Conservation (phyloP, 768 basidiomycete genomes). For the Kwoniella newhampshirensis region DNA sequence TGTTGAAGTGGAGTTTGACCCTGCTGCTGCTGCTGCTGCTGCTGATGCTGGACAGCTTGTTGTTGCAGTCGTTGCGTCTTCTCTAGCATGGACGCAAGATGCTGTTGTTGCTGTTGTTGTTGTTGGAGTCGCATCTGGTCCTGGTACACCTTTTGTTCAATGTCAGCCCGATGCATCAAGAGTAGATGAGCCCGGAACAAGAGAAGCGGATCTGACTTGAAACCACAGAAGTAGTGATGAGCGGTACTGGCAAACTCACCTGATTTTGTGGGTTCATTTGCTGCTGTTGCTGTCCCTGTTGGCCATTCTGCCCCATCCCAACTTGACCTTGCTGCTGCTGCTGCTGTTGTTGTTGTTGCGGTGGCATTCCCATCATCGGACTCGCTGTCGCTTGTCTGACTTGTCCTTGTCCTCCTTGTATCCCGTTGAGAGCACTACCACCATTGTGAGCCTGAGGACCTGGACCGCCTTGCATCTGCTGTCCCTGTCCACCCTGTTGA, state of each 20-base stretch:
- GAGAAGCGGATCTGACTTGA: too few species aligned
- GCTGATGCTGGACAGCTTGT: constrained; percentile 23
- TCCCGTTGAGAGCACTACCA: too few species aligned
- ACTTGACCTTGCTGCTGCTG: constrained; percentile 11
- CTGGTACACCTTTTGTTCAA: constrained; percentile 9
- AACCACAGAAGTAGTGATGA: background rate
- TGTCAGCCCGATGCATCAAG: too few species aligned
- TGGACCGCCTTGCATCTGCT: constrained; percentile 2
- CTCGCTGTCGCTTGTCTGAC: background rate
- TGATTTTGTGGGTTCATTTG: constrained; percentile 18
- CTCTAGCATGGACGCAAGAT: constrained; percentile 22
- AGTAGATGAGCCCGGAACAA: too few species aligned
- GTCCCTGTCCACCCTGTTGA: constrained; percentile 2
- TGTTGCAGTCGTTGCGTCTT: constrained; percentile 24
- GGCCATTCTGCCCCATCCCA: constrained; percentile 10
- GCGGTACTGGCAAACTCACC: constrained; percentile 6
- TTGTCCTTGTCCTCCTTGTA: background rate
- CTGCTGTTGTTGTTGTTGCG: constrained; percentile 11
- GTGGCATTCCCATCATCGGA: constrained; percentile 15
- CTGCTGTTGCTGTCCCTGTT: constrained; percentile 17
- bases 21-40: constrained; percentile 21
- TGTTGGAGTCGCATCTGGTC: constrained; percentile 25
- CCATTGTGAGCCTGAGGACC: background rate
- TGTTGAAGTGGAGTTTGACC: constrained; percentile 12
- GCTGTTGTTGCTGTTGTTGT: constrained; percentile 29